Base-by-base conservation (phyloP, 805 yeast genomes). In the Ogataea nakhonphanomensis region DNA sequence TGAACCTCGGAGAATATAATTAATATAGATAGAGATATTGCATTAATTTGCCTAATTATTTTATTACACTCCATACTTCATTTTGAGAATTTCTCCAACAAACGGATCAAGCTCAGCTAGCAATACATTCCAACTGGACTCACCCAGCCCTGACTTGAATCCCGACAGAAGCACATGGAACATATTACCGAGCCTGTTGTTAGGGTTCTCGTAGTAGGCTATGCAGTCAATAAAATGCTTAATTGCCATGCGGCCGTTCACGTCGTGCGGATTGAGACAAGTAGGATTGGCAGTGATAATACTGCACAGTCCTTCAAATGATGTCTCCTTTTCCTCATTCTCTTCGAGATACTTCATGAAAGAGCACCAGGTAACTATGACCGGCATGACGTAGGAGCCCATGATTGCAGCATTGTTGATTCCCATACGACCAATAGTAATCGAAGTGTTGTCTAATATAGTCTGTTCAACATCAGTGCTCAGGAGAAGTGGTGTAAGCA, bases 381-480 rank as follows among this genome's bases (percentile, higher is more conserved):
- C 74, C 45, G 75, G 75, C 0, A 74, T 69, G 48, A 88, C 51
- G 47, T 77, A 78, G 1, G 78, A 74, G 1, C 84, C 74, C 32
- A 82, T 66, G 26, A 72, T 69, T 15, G 75, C 78, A 2, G 91
- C 80, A 43, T 71, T 70, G 41, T 72, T 66, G 14, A 80, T 58
- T 2, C 95, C 95, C 53, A 93, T 66, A 50, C 97, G 73, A 11
- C 98, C 98, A 37, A 91, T 69, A 25, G 97, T 82, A 37, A 90
- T 85, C 13, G 95, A 93, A 1, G 90, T 79, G 59, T 93, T 93
- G 57, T 90, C 97, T 48, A 83, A 57, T 4, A 90, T 83, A 0
- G 89, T 75, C 14, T 70, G 72, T 48, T 76, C 79, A 4, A 76
- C 70, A 46, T 78, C 77, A 15, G 68, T 46, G 39, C 77, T 65